Base-by-base conservation (phyloP, 495 filamentous ascomycete genomes). In the Astrocystis sublimbata region DNA sequence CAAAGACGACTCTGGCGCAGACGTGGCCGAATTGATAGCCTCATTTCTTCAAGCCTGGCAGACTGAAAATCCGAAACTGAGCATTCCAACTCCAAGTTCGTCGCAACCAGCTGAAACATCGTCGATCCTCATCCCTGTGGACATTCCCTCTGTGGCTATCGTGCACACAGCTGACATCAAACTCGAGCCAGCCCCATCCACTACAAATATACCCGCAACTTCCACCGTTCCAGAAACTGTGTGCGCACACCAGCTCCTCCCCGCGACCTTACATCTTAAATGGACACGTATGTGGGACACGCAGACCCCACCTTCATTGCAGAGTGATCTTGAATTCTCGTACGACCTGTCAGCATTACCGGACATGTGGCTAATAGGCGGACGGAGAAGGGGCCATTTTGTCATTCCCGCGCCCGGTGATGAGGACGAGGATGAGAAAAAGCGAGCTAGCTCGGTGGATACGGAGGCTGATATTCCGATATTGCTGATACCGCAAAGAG, bases 351-450 rank as follows among this genome's bases (percentile, higher is more conserved):
- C 89, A 40, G 88, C 90, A 10, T 84, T 88, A 35, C 73, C 85
- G 0, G 92, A 96, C 12, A 78, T 80, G 1, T 98, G 93, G 93
- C 81, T 96, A 1, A 76, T 98, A 4, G 92, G 92, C 30, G 94
- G 96, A 0, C 83, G 87, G 36, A 81, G 90, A 23, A 88, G 89
- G 60, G 88, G 85, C 1, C 89, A 91, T 64, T 96, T 96, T 73
- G 82, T 84, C 2, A 86, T 85, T 26, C 79, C 77, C 4, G 68
- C 69, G n/a, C 52, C 62, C 0, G 35, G 46, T 5, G 13, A 23
- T 35, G 62, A 68, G 24, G 62, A 66, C 28, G 84, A 67, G 31
- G 61, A 65, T 31, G 84, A 73, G 36, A 62, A 75, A 60, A 75
- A 58, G 0, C 81, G 88, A 63, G 71, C 68, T 28, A 73, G 69